Percentiles rank a stretch among this genome's conserved stretches.
These are phyloP conservation scores for Amylostereum areolatum DNA, from an alignment of 1,284 basidiomycete species.

Conservation along the genomic window DNA sequence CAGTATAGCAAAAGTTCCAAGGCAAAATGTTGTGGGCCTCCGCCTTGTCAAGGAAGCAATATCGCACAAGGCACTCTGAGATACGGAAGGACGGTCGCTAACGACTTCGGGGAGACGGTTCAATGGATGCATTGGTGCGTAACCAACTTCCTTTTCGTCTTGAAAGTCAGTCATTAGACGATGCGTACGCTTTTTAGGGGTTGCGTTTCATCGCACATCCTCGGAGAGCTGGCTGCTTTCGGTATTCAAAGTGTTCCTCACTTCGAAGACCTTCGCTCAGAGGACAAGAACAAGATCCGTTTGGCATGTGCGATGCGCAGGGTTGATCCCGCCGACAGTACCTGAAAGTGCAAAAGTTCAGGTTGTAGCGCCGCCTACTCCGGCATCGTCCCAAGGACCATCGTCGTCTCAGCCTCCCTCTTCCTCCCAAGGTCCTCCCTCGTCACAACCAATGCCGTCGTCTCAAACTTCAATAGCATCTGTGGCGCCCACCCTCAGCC, in stretches of 20 bases:
- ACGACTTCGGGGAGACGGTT: constrained; percentile 53
- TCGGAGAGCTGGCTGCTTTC: constrained; percentile 40
- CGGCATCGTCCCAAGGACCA: constrained; percentile 29
- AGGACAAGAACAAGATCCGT: constrained; percentile 58
- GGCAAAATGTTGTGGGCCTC: constrained; percentile 59
- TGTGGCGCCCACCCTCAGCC: constrained; percentile 15
- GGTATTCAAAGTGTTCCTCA: constrained; percentile 41
- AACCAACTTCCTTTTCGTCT: constrained; percentile 2
- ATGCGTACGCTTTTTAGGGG: constrained; percentile 40
- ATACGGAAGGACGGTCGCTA: constrained; percentile 46
- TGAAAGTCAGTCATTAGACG: constrained; percentile 2
- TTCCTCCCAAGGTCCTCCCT: constrained; percentile 24
- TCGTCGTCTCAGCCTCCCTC: constrained; percentile 1
- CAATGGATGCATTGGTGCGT: constrained; percentile 71
- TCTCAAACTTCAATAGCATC: constrained; percentile 4
- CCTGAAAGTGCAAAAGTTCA: constrained; percentile 18
- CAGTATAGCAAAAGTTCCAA: constrained; percentile 68
- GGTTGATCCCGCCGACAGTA: constrained; percentile 52
- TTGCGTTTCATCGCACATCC: constrained; percentile 57
- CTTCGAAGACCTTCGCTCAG: constrained; percentile 46
- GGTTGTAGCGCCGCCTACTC: constrained; percentile 12
- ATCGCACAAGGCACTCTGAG: constrained; percentile 53
- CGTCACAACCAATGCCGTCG: constrained; percentile 3
- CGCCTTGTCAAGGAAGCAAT: constrained; percentile 49
- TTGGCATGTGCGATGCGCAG: constrained; percentile 45